Conservation (phyloP, 179 eudicot species). For the Actinidia arguta region DNA sequence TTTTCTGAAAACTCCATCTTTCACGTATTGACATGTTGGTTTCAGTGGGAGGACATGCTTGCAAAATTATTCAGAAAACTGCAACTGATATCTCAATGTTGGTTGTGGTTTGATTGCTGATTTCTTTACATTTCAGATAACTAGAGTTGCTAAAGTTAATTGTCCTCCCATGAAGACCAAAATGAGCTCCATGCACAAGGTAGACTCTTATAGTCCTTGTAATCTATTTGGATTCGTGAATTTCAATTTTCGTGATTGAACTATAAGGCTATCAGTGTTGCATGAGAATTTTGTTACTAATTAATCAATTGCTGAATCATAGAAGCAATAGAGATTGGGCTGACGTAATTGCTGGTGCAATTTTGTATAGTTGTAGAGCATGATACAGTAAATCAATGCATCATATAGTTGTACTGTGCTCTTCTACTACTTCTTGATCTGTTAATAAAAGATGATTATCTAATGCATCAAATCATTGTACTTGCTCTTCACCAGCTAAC, state of each 20-base stretch:
- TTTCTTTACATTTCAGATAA: constrained; percentile 47
- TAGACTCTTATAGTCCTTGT: constrained; percentile 23
- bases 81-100: not conserved
- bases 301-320: not conserved
- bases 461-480: too few relatives aligned
- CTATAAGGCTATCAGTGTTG: not conserved
- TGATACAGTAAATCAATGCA: not conserved
- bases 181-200: constrained; percentile 66
- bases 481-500: not conserved
- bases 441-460: too few relatives aligned
- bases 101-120: not conserved
- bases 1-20: not conserved
- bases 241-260: not conserved
- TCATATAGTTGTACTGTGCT: not conserved
- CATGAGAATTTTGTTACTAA: too few relatives aligned
- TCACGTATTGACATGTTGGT: not conserved
- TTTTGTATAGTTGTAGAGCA: not conserved
- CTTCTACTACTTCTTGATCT: not conserved
- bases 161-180: constrained; percentile 66
- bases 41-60: constrained; percentile 5
- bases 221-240: not conserved
- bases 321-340: not conserved
- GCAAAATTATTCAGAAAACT: not conserved
- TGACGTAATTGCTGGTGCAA: not conserved
- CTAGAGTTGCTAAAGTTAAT: constrained; percentile 84